Evolutionary conservation across 345 rosid species (phyloP).

Genomic region (Pistacia vera): DNA sequence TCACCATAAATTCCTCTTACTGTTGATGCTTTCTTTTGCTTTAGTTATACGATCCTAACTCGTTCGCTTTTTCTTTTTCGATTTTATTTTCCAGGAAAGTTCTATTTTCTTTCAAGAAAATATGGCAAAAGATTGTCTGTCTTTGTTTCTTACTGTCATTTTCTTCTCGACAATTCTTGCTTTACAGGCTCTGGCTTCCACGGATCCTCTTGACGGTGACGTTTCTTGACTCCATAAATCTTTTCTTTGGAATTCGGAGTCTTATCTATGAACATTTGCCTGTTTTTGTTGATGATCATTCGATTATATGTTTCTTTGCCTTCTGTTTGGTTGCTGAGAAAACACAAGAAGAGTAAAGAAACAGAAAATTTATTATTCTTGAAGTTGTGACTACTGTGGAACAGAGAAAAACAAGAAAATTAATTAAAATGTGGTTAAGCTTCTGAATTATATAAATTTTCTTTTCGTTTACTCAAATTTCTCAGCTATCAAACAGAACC

Average conservation of each 20-base stretch:
- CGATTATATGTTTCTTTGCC: neutral
- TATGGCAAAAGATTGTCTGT: slow-evolving; percentile 25
- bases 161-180: slow-evolving; percentile 39
- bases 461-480: slow-evolving; percentile 1
- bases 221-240: slow-evolving; percentile 5
- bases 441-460: neutral
- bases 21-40: slow-evolving; percentile 7
- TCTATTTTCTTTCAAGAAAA: slow-evolving; percentile 30
- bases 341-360: slow-evolving; percentile 3
- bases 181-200: slow-evolving; percentile 42
- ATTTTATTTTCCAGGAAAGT: slow-evolving; percentile 16
- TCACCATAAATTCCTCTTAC: neutral
- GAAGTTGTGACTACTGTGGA: neutral
- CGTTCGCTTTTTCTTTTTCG: slow-evolving; percentile 17
- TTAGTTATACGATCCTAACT: neutral
- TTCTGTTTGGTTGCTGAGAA: slow-evolving; percentile 24
- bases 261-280: neutral
- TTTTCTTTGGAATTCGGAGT: neutral
- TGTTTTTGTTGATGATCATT: slow-evolving; percentile 16
- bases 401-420: neutral
- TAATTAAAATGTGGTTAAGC: neutral
- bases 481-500: slow-evolving; percentile 26
- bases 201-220: slow-evolving; percentile 77
- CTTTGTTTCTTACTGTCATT: slow-evolving; percentile 22
- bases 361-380: neutral